These are phyloP conservation scores for Rosa chinensis DNA, from an alignment of 306 rosid species.

Conservation along the genomic window DNA sequence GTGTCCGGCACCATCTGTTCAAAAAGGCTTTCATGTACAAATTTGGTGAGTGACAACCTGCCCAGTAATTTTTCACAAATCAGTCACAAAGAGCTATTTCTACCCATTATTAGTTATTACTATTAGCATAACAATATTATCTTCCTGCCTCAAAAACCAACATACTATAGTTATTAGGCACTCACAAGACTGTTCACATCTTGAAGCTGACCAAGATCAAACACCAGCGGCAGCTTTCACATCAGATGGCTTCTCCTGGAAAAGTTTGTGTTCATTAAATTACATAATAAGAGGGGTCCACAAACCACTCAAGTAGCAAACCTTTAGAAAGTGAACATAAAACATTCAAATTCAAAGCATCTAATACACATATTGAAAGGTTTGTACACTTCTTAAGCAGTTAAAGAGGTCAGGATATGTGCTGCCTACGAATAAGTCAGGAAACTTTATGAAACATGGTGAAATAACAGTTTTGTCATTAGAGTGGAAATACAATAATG, in stretches of 20 bases:
- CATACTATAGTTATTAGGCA: not conserved
- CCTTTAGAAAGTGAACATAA: not conserved
- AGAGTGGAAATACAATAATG: constrained; percentile 12
- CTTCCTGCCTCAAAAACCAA: not conserved
- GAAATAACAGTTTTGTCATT: not conserved
- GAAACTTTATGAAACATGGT: not conserved
- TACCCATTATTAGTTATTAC: not conserved
- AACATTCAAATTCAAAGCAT: not conserved
- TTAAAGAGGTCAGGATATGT: constrained; percentile 2
- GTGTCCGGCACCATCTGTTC: not conserved
- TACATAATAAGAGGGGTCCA: constrained; percentile 16
- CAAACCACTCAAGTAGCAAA: constrained; percentile 1
- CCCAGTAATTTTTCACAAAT: not conserved
- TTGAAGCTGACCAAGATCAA: constrained; percentile 7
- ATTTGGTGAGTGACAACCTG: constrained; percentile 7
- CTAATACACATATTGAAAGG: not conserved
- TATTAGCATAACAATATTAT: not conserved
- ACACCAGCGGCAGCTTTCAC: constrained; percentile 65
- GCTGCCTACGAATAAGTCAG: not conserved
- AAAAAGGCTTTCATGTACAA: not conserved
- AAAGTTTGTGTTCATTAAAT: constrained; percentile 26
- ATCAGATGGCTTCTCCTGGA: constrained; percentile 64
- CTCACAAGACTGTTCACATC: constrained; percentile 8
- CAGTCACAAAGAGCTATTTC: not conserved
- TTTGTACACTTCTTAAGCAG: not conserved